Conservation (phyloP, 306 rosid species). For the Prunus persica region Prunus_persica_NCBIv2 NC_034014.1:1961501-1962000, state of each 20-base stretch:
- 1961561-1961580: slow-evolving; percentile 75
- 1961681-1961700: slow-evolving; percentile 80
- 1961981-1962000: slow-evolving; percentile 94
- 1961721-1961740: slow-evolving; percentile 90
- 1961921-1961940: slow-evolving; percentile 93
- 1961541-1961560: slow-evolving; percentile 83
- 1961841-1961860: slow-evolving; percentile 97
- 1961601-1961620: slow-evolving; percentile 43
- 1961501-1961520: slow-evolving; percentile 92
- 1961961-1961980: slow-evolving; percentile 89
- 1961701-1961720: slow-evolving; percentile 81
- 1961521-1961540: slow-evolving; percentile 96
- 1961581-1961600: slow-evolving; percentile 63
- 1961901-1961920: slow-evolving; percentile 85
- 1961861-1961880: slow-evolving; percentile 98
- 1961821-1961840: slow-evolving; percentile 80
- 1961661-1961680: slow-evolving; percentile 70
- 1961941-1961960: slow-evolving; percentile 90
- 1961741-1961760: slow-evolving; percentile 97
- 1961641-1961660: slow-evolving; percentile 60
- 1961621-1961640: slow-evolving; percentile 45
- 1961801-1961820: slow-evolving; percentile 82
- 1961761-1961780: slow-evolving; percentile 69
- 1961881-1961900: slow-evolving; percentile 95
- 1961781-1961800: slow-evolving; percentile 85